A percentile compares a stretch with the other conserved stretches of the same genome.
Conservation (phyloP, 2,329 filamentous ascomycete species). For the Penicillium brevicompactum region DNA sequence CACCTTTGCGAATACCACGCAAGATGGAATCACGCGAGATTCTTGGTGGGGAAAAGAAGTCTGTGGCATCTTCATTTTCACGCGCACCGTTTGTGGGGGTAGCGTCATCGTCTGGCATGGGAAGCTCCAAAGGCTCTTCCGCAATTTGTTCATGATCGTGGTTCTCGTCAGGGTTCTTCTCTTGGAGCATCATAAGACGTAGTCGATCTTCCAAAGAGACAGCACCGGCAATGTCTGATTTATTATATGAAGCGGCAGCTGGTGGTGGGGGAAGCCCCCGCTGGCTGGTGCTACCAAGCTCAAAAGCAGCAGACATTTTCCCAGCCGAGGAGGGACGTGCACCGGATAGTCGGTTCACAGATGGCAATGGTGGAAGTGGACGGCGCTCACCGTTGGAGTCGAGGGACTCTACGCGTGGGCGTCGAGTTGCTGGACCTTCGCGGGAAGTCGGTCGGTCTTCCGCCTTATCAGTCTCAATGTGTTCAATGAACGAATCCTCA, state of each 20-base stretch:
- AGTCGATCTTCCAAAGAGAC: conserved; percentile 87
- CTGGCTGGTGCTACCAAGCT: conserved; percentile 68
- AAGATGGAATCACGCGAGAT: conserved; percentile 95
- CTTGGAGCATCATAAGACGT: conserved; percentile 80
- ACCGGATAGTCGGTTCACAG: conserved; percentile 35
- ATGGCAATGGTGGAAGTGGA: conserved; percentile 84
- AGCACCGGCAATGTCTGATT: conserved; percentile 75
- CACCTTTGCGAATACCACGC: conserved; percentile 74
- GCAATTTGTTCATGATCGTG: conserved; percentile 17
- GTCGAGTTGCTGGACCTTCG: conserved; percentile 32
- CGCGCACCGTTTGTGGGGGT: background rate
- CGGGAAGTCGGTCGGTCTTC: conserved; percentile 54
- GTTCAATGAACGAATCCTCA: conserved; percentile 68
- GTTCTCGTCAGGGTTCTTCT: conserved; percentile 46
- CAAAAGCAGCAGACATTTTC: conserved; percentile 70
- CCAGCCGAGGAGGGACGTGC: conserved; percentile 60
- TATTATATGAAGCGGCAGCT: conserved; percentile 65
- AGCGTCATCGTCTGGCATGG: background rate
- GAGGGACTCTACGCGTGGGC: conserved; percentile 69
- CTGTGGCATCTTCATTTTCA: conserved; percentile 46
- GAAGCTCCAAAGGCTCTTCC: conserved; percentile 5
- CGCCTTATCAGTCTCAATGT: conserved; percentile 67
- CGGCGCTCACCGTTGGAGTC: conserved; percentile 79
- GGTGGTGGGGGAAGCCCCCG: conserved; percentile 75
- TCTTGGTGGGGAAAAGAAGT: conserved; percentile 64